Conservation (phyloP, 768 basidiomycete genomes). For the Kwoniella dendrophila region DNA sequence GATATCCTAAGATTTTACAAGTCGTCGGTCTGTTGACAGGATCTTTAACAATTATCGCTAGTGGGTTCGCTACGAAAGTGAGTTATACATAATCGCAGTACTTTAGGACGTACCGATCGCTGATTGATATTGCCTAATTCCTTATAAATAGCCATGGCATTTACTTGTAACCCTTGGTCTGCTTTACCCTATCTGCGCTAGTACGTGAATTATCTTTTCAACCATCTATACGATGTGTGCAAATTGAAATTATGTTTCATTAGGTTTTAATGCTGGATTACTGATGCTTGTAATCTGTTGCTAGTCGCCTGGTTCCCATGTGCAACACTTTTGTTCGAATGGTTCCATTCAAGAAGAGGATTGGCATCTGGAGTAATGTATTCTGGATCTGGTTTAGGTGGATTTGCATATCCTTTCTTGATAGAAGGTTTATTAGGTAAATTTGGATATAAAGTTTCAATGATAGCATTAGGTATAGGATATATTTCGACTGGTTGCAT, state of each 20-base stretch:
- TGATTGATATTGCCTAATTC: background rate
- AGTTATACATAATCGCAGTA: background rate
- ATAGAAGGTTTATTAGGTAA: conserved; percentile 36
- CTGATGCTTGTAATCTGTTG: background rate
- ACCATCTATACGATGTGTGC: too few relatives aligned
- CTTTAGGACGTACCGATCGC: background rate
- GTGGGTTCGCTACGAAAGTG: conserved; percentile 44
- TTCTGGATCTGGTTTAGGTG: conserved; percentile 46
- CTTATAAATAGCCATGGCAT: conserved; percentile 44
- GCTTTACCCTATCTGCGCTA: conserved; percentile 40
- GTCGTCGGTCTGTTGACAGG: conserved; percentile 33
- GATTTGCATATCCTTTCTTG: conserved; percentile 49
- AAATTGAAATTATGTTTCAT: too few relatives aligned
- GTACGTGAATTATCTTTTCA: conserved; percentile 13
- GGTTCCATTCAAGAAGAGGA: conserved; percentile 47
- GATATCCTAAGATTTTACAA: conserved; percentile 26
- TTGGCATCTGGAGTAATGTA: conserved; percentile 48
- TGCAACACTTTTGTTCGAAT: conserved; percentile 47
- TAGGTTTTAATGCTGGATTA: background rate
- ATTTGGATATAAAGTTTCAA: conserved; percentile 49
- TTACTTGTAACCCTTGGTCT: conserved; percentile 44
- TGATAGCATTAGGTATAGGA: conserved; percentile 45
- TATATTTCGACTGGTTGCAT: conserved; percentile 30
- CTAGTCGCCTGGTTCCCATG: conserved; percentile 41
- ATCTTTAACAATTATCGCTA: conserved; percentile 28